Conservation (phyloP, 257 asterid genomes). For the Solanum lignicaule region DNA sequence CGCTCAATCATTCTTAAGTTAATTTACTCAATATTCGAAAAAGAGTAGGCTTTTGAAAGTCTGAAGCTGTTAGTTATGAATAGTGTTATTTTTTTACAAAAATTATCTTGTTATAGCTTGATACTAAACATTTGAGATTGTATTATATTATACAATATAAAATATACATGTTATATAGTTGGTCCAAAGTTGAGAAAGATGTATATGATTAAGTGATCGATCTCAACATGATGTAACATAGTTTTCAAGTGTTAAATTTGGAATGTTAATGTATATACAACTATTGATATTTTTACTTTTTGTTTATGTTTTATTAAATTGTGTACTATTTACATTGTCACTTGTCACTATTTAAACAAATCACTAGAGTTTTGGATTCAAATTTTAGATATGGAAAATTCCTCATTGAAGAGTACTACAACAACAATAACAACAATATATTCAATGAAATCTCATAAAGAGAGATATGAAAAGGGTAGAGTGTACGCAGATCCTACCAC, state of each 20-base stretch:
- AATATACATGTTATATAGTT: not conserved
- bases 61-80: not conserved
- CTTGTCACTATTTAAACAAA: not conserved
- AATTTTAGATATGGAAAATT: not conserved
- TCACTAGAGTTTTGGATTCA: not conserved
- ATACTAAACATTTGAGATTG: not conserved
- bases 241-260: not conserved
- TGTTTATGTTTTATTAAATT: not conserved
- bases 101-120: not conserved
- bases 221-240: not conserved
- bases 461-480: no score
- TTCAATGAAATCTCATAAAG: no score
- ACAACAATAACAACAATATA: no score
- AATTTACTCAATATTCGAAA: not conserved
- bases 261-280: not conserved
- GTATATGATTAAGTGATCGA: not conserved
- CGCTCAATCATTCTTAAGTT: not conserved
- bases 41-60: not conserved
- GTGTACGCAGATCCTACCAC: rapidly evolving
- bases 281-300: not conserved
- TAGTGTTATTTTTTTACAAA: not conserved
- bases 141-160: not conserved
- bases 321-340: not conserved
- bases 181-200: not conserved
- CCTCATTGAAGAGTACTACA: no score